Base-by-base conservation (phyloP, 1,139 yeast species). In the Scheffersomyces illinoinensis region DNA sequence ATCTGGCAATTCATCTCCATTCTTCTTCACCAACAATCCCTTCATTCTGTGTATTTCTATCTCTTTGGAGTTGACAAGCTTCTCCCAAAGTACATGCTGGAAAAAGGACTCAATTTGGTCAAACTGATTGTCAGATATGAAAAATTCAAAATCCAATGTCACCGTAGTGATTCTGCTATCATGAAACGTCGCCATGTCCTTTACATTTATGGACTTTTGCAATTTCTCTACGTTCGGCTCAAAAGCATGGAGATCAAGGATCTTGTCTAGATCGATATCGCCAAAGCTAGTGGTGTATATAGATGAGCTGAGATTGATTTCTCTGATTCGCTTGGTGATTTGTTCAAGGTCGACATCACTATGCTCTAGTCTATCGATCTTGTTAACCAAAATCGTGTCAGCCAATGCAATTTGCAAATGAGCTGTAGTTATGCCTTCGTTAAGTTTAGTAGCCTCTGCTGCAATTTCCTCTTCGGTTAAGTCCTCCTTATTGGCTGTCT, bases 341-440 rank as follows among this genome's bases (percentile, higher is more conserved):
- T 70, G 63, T 14, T 65, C 63, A 0, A 77, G 59, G 2, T 62
- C 61, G 0, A 65, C 57, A 1, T 62, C 62, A 4, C 61, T 69
- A 0, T 68, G 65, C 0, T 69, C 66, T 1, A 75, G 62, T 51
- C 75, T 75, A 68, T 95, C 99, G 48, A 85, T 75, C 72, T 95
- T 95, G 74, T 96, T 95, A 58, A 95, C 66, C 12, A 95, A 68
- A 0, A 95, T 78, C 8, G 86, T 85, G 71, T 95, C 99, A 0
- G 98, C 98, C 70, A 93, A 77, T 0, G 97, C 97, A 21, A 96
- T 84, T 73, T 95, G 99, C 50, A 92, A 78, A 70, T 91, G 93
- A 0, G 98, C 97, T 0, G 97, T 90, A 0, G 97, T 90, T 18
- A 88, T 73, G 1, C 89, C 88, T 57, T 83, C 84, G 23, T 70